A percentile compares a stretch with the other conserved stretches of the same genome.
Evolutionary conservation across 495 filamentous ascomycete species (phyloP).

Genomic region (Recurvomyces mirabilis): DNA sequence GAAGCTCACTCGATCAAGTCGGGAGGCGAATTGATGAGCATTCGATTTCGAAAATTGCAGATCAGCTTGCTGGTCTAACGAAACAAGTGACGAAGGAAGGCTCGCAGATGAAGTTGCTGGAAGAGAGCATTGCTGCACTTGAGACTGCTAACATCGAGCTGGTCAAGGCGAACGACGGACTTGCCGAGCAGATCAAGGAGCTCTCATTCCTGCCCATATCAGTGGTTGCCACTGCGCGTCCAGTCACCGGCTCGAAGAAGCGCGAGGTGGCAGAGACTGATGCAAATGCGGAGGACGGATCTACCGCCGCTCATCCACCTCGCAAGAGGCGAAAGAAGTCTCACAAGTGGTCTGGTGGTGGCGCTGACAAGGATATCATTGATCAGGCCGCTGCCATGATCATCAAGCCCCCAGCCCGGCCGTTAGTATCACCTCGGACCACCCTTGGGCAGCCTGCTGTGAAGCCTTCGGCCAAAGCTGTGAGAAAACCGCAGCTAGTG

Average conservation of each 20-base stretch:
- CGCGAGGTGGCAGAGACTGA: neutral
- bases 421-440: neutral
- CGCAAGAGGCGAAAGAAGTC: slow-evolving; percentile 6
- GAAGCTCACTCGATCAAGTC: slow-evolving; percentile 1
- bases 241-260: neutral
- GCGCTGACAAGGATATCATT: slow-evolving; percentile 16
- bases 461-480: neutral
- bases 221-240: neutral
- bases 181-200: neutral
- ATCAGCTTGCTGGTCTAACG: slow-evolving; percentile 4
- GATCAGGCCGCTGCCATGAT: neutral
- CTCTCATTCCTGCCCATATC: neutral
- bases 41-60: neutral
- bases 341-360: slow-evolving; percentile 16
- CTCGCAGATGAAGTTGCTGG: slow-evolving; percentile 5
- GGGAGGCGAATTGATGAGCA: slow-evolving; percentile 1
- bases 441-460: neutral
- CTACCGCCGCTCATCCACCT: neutral
- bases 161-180: slow-evolving; percentile 1
- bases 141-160: slow-evolving; percentile 9
- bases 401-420: neutral
- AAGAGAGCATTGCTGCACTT: slow-evolving; percentile 6
- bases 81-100: slow-evolving; percentile 13
- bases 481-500: too few relatives aligned
- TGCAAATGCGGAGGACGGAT: neutral